These are phyloP conservation scores for Mycena venus DNA, from an alignment of 768 basidiomycete species.

Conservation along the genomic window DNA sequence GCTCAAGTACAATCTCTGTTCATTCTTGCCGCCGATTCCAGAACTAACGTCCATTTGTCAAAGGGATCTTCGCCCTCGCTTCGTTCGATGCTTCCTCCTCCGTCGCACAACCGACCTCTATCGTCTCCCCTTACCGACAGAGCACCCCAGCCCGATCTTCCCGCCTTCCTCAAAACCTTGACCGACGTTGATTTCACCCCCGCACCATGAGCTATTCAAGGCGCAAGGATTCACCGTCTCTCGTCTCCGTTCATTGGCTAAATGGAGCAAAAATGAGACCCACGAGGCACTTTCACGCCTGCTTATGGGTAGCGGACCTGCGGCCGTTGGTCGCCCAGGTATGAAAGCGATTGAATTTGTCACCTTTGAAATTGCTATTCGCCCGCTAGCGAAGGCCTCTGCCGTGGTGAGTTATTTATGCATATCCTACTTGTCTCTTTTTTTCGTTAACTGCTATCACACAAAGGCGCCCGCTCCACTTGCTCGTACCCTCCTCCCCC, in stretches of 20 bases:
- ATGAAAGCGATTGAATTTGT: background rate
- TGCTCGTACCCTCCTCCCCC: background rate
- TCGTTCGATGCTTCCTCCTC: no score
- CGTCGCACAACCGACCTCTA: background rate
- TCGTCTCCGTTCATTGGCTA: background rate
- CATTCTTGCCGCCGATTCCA: no score
- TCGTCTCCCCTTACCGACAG: background rate
- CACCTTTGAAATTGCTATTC: background rate
- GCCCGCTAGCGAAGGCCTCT: background rate
- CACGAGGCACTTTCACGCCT: background rate
- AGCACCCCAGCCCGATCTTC: background rate
- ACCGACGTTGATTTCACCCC: background rate
- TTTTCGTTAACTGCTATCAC: background rate
- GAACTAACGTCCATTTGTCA: background rate
- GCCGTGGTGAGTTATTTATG: background rate
- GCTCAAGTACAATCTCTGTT: no score
- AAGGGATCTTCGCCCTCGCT: background rate
- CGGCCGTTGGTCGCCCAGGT: background rate
- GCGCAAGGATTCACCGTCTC: constrained; percentile 10
- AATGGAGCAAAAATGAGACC: background rate
- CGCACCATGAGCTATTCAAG: background rate
- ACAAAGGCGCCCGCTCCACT: background rate
- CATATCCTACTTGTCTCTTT: background rate
- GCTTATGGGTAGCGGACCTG: background rate
- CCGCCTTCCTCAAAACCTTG: background rate